Conservation (phyloP, 2,329 filamentous ascomycete species). For the Cercospora sojina region DNA sequence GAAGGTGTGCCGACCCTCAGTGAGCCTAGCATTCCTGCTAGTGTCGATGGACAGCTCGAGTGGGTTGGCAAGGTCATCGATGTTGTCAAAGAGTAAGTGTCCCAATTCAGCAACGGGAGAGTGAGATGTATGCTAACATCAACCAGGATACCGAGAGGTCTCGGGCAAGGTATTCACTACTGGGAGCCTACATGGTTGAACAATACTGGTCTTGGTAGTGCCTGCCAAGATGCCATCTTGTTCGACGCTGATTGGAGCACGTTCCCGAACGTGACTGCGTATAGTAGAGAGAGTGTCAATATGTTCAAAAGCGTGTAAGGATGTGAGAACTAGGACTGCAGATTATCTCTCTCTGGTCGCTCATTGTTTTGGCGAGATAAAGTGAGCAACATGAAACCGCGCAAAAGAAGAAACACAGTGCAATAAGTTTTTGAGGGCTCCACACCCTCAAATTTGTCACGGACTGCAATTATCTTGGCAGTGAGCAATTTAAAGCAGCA, state of each 20-base stretch:
- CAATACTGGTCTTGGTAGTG: conserved; percentile 35
- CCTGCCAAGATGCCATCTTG: conserved; percentile 34
- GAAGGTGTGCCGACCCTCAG: conserved; percentile 33
- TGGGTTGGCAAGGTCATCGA: conserved; percentile 34
- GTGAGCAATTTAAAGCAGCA: too few relatives aligned
- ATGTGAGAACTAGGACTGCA: not conserved
- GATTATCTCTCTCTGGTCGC: too few relatives aligned
- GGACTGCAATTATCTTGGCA: too few relatives aligned
- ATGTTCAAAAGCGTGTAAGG: conserved; percentile 27
- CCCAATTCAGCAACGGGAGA: not conserved
- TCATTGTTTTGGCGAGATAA: too few relatives aligned
- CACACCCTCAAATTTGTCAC: too few relatives aligned
- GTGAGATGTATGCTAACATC: not conserved
- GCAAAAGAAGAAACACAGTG: too few relatives aligned
- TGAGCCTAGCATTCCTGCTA: conserved; percentile 34
- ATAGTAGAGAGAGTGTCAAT: conserved; percentile 30
- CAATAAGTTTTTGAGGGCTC: too few relatives aligned
- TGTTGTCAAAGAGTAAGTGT: conserved; percentile 28
- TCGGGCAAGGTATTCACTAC: conserved; percentile 37
- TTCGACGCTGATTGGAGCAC: conserved; percentile 33
- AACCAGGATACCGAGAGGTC: conserved; percentile 29
- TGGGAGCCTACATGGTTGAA: conserved; percentile 39
- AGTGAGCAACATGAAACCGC: too few relatives aligned
- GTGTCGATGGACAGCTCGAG: conserved; percentile 32
- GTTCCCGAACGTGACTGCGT: conserved; percentile 33